Percentiles rank a stretch among this genome's conserved stretches.
Evolutionary conservation across 495 filamentous ascomycete species (phyloP).

Genomic region (Aspergillus funiculosus): DNA sequence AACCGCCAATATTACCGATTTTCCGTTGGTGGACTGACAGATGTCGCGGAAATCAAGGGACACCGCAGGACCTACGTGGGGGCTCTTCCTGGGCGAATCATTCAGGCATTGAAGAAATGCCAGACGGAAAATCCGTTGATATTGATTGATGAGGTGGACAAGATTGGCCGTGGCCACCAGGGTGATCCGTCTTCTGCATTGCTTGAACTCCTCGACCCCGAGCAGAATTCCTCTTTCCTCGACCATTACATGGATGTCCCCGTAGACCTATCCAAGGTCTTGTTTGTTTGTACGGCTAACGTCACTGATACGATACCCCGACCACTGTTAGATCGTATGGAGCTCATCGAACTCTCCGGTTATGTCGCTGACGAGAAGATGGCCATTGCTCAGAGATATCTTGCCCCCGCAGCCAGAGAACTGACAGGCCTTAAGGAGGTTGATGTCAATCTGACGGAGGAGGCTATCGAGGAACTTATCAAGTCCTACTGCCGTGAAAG

Average conservation of each 20-base stretch:
- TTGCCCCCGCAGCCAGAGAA: slow-evolving; percentile 87
- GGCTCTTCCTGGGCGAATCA: slow-evolving; percentile 90
- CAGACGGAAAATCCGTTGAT: slow-evolving; percentile 97
- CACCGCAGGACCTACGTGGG: slow-evolving; percentile 96
- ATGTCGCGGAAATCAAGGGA: slow-evolving; percentile 99
- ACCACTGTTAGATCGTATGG: slow-evolving; percentile 94
- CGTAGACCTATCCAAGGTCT: slow-evolving; percentile 93
- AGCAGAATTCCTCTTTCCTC: slow-evolving; percentile 95
- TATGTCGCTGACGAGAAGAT: slow-evolving; percentile 99
- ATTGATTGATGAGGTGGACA: slow-evolving; percentile 96
- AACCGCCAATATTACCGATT: slow-evolving; percentile 97
- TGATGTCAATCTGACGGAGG: slow-evolving; percentile 73
- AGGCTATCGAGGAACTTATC: slow-evolving; percentile 92
- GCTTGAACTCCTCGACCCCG: slow-evolving; percentile 90
- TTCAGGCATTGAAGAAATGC: slow-evolving; percentile 98
- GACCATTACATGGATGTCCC: slow-evolving; percentile 99
- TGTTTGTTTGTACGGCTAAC: slow-evolving; percentile 99
- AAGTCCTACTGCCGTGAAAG: slow-evolving; percentile 97
- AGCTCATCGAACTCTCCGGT: slow-evolving; percentile 92
- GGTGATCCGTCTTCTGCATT: slow-evolving; percentile 94
- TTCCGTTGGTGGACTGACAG: slow-evolving; percentile 91
- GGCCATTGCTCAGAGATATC: slow-evolving; percentile 91
- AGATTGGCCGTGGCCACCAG: slow-evolving; percentile 92
- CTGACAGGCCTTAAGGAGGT: slow-evolving; percentile 85
- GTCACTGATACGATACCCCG: slow-evolving; percentile 98